phyloP scores from a whole-genome alignment of 2,329 filamentous ascomycete species.

The Hypoxylon rubiginosum region DNA sequence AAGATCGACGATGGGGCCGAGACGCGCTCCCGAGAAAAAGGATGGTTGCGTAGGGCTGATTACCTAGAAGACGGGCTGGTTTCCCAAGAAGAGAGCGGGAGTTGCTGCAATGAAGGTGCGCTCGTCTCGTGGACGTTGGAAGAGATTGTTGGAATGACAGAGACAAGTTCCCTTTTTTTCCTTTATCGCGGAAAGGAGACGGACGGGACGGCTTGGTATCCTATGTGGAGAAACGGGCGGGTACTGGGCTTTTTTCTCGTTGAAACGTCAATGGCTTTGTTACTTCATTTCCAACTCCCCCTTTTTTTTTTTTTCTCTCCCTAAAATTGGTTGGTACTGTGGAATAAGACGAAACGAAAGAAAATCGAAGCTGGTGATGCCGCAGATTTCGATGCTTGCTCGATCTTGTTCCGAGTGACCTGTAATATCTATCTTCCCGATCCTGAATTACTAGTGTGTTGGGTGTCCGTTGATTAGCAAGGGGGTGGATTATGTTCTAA shows the following conservation, averaged over 20 bases:
- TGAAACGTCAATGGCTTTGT: conserved; percentile 47
- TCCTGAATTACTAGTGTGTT: conserved; percentile 24
- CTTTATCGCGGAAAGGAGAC: conserved; percentile 39
- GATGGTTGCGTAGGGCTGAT: conserved; percentile 26
- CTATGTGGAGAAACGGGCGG: conserved; percentile 44
- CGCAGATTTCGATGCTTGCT: conserved; percentile 22
- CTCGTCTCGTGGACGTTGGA: conserved; percentile 14
- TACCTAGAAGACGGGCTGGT: conserved; percentile 19
- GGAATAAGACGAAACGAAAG: conserved; percentile 15
- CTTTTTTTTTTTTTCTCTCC: conserved; percentile 20
- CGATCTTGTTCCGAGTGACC: conserved; percentile 17
- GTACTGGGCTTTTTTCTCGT: conserved; percentile 41
- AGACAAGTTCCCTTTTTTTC: conserved; percentile 24
- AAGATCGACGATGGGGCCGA: conserved; percentile 29
- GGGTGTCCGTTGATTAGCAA: conserved; percentile 29
- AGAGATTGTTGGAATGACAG: conserved; percentile 18
- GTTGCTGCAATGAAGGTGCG: conserved; percentile 25
- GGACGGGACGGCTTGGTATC: conserved; percentile 37
- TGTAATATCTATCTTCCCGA: conserved; percentile 20
- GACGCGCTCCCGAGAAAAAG: conserved; percentile 22
- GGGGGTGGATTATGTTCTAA: conserved; percentile 17
- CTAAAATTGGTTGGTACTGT: conserved; percentile 16
- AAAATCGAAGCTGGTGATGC: conserved; percentile 11
- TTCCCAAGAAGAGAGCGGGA: conserved; percentile 19
- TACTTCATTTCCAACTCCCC: conserved; percentile 40